A percentile compares a stretch with the other conserved stretches of the same genome.
Conservation (phyloP, 2,329 filamentous ascomycete species). For the Venturia nashicola region DNA sequence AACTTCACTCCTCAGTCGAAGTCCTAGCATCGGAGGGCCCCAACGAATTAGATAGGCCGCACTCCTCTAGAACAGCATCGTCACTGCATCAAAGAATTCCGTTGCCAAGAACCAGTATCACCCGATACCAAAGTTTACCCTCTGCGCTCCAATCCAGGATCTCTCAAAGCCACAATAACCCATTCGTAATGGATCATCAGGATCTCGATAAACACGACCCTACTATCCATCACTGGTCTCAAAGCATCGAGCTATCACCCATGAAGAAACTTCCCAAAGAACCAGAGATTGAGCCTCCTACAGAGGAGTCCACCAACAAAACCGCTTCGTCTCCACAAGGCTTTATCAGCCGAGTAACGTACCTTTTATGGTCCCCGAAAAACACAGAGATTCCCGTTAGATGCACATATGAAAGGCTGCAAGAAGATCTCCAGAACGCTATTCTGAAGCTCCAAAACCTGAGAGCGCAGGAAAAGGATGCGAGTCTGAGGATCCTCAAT, state of each 20-base stretch:
- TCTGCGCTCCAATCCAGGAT: background rate
- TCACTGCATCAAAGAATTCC: background rate
- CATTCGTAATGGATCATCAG: background rate
- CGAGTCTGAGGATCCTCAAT: background rate
- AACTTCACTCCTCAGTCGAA: no score
- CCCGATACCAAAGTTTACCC: background rate
- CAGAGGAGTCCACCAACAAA: background rate
- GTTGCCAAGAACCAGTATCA: background rate
- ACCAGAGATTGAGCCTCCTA: background rate
- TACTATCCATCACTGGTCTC: background rate
- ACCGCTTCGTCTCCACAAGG: background rate
- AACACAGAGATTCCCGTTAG: background rate
- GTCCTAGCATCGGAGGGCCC: background rate
- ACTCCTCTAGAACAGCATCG: background rate
- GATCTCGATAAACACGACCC: background rate
- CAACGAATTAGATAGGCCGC: background rate
- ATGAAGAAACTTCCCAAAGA: background rate
- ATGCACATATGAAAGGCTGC: background rate
- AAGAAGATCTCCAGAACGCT: background rate
- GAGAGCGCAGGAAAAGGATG: background rate
- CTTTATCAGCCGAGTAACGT: background rate
- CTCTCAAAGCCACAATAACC: background rate
- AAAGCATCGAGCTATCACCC: background rate
- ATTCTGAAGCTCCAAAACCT: background rate
- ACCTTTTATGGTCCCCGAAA: background rate